Evolutionary conservation across 1,284 basidiomycete genomes (phyloP).

Genomic region (Earliella scabrosa): DNA sequence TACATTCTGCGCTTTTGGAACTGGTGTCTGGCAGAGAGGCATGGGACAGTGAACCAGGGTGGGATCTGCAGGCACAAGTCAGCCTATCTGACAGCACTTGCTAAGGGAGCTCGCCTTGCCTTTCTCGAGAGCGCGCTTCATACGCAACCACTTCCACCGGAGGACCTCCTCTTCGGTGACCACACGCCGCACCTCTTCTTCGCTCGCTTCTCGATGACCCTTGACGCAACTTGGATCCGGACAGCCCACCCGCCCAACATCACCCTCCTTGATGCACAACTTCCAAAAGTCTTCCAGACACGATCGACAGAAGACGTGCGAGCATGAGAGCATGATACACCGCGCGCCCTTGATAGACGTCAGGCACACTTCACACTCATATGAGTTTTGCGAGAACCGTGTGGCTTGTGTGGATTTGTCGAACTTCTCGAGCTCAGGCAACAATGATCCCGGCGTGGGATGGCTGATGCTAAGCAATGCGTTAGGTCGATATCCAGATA

Average conservation of each 20-base stretch:
- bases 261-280: constrained; percentile 74
- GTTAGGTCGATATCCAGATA: not conserved
- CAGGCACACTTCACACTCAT: constrained; percentile 75
- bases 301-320: constrained; percentile 73
- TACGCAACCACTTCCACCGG: constrained; percentile 75
- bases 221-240: constrained; percentile 79
- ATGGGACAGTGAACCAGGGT: constrained; percentile 77
- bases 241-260: constrained; percentile 70
- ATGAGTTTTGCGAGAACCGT: constrained; percentile 63
- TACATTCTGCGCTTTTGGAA: constrained; percentile 51
- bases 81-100: not conserved
- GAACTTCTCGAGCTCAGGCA: constrained; percentile 50
- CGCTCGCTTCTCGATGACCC: constrained; percentile 58
- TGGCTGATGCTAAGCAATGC: constrained; percentile 51
- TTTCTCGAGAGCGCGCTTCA: constrained; percentile 70
- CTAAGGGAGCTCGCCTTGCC: constrained; percentile 42
- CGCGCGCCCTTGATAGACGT: constrained; percentile 67
- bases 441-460: constrained; percentile 55
- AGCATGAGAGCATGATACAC: constrained; percentile 68
- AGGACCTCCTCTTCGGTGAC: constrained; percentile 62
- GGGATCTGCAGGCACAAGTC: constrained; percentile 56
- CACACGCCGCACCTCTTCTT: constrained; percentile 74
- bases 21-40: constrained; percentile 70
- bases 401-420: constrained; percentile 49
- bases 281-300: constrained; percentile 79